Evolutionary conservation across 2,329 filamentous ascomycete species (phyloP), one percentile per base, ranked within the genome.

Genomic region (Chaetomiaceae sp.): DNA sequence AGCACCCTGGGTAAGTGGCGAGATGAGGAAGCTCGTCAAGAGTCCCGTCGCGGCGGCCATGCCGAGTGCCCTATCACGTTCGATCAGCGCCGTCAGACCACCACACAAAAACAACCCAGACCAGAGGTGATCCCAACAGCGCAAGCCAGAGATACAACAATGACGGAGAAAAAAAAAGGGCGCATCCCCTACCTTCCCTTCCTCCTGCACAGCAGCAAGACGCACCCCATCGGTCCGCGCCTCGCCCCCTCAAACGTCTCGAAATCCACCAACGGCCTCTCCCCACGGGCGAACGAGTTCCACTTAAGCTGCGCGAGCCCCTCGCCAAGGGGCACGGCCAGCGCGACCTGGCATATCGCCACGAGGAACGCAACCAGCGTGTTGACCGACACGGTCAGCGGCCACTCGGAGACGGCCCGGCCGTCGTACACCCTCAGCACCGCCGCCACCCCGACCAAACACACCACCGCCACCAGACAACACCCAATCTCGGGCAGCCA

Each of bases 231-330:
- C 3, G 61, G 60, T 17, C 56, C 51, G 0, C 63, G 56, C 35
- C 46, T 60, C 6, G 63, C 63, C 31, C 62, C 53, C 31, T 67
- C 64, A 39, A 65, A 65, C 4, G 52, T 53, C 35, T 57, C 41
- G n/a, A 64, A 65, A 46, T 66, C 63, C 13, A 51, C 48, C n/a
- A 65, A 46, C 21, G 54, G 52, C 44, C 56, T 58, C 38, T 60
- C 53, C 4, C 51, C 51, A 1, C 61, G 47, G 8, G 58, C 60
- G 45, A 66, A 65, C 54, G 60, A 65, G 51, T 66, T 65, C 64
- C 65, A 66, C 50, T 63, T 67, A 41, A 64, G 60, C 58, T 67
- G 64, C 4, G 60, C 59, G 25, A 67, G 54, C 9, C 60, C 62
- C 50, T 65, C 61, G 2, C 51, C 48, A 17, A 66, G 46, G 4